Percentiles rank a stretch among this genome's conserved stretches.
phyloP scores from a whole-genome alignment of 78 protist genomes.

The Pigoraptor vietnamica region DNA sequence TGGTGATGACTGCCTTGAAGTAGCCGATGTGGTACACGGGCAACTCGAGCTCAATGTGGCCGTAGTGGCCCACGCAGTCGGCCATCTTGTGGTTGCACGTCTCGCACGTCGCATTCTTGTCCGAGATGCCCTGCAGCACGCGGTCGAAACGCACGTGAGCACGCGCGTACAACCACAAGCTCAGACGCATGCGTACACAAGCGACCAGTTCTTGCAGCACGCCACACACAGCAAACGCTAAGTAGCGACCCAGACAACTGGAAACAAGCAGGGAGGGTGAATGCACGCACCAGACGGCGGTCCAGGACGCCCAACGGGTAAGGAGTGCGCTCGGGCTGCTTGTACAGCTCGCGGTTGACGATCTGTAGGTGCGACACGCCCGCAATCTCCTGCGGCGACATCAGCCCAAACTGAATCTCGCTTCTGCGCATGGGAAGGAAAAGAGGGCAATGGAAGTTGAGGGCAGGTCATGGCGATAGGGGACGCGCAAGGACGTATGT shows the following conservation, averaged over 20 bases:
- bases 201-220: no score
- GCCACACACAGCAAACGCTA: no score
- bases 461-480: no score
- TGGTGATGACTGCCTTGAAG: conserved; percentile 58
- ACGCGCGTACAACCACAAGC: no score
- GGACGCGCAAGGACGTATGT: no score
- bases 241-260: no score
- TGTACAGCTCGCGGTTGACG: neutral
- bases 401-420: conserved; percentile 14
- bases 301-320: conserved; percentile 15
- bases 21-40: conserved; percentile 98
- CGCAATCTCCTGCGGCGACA: neutral
- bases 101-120: neutral
- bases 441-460: no score
- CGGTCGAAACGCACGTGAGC: no score
- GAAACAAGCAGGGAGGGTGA: no score
- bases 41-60: conserved; percentile 75
- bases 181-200: no score
- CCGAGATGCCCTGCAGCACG: conserved; percentile 22
- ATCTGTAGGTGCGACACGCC: neutral
- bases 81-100: conserved; percentile 52
- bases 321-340: neutral
- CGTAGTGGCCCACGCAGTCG: conserved; percentile 97
- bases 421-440: neutral
- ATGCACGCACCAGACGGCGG: conserved; percentile 1